These are phyloP conservation scores for Lanmaoa rubissima DNA, from an alignment of 768 basidiomycete genomes.

Conservation along the genomic window DNA sequence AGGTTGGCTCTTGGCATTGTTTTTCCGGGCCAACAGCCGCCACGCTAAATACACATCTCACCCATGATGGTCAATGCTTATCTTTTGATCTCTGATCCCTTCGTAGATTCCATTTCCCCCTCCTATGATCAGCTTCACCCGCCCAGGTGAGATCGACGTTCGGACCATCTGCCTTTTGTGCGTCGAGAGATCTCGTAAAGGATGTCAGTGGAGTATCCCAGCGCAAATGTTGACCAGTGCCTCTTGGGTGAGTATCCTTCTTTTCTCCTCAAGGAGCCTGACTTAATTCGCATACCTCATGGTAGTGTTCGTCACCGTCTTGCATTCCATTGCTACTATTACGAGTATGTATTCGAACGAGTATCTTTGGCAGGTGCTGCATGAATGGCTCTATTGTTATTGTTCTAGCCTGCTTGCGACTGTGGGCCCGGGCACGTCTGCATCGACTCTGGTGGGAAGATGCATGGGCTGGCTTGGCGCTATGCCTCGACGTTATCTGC, in stretches of 20 bases:
- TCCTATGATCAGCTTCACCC: neutral
- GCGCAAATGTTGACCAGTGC: neutral
- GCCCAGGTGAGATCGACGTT: neutral
- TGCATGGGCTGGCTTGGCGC: slow-evolving; percentile 6
- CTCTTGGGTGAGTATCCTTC: neutral
- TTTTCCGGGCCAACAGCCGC: neutral
- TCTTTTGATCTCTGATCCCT: neutral
- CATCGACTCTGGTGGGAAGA: slow-evolving; percentile 17
- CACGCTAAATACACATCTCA: neutral
- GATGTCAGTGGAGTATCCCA: slow-evolving; percentile 1
- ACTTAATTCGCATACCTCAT: neutral
- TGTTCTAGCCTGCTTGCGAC: slow-evolving; percentile 1
- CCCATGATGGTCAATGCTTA: neutral
- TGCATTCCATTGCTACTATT: slow-evolving; percentile 5
- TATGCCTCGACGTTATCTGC: slow-evolving; percentile 1
- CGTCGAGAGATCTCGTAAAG: neutral
- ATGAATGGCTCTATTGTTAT: neutral
- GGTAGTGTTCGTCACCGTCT: slow-evolving; percentile 9
- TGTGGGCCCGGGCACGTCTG: slow-evolving; percentile 8
- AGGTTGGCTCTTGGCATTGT: neutral
- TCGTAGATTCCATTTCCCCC: too few species aligned
- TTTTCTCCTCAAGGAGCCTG: neutral
- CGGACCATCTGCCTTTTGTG: neutral
- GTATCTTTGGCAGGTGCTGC: neutral
- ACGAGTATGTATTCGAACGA: slow-evolving; percentile 4